Evolutionary conservation across 148 eudicot species (phyloP), one percentile per base, ranked within the genome.

Genomic region (Talinum fruticosum): DNA sequence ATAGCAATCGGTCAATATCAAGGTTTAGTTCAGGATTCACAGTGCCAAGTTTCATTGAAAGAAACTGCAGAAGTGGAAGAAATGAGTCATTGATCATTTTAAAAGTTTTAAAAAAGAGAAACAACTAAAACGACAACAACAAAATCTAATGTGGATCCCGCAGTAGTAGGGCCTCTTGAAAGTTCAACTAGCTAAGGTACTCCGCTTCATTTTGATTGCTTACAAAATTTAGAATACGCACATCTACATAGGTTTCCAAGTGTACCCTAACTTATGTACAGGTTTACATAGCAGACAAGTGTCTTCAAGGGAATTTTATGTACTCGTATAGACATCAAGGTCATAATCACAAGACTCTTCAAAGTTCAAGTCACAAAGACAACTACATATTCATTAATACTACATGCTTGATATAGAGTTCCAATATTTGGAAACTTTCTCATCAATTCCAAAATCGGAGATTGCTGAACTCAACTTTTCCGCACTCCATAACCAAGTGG

Each of bases 21-120:
- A n/a, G n/a, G n/a, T n/a, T n/a, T 49, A 94, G 69, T 73, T 90
- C 92, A 33, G 97, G 98, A 79, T 92, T 92, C 62, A 94, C 97
- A 19, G 98, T 87, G 23, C 97, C 92, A 34, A 94, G 98, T 84
- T 94, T 94, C 98, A 92, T 92, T 10, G 98, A 94, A 61, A 94
- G 81, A 84, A 94, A 94, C 98, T 94, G 97, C 86, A 89, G 69
- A 86, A 73, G 19, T 66, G 66, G 32, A 82, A n/a, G 29, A 24
- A 21, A 41, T 38, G 70, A 24, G 21, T 74, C 15, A 23, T 6
- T 16, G 10, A 74, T 69, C 77, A 36, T n/a, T n/a, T n/a, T n/a
- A n/a, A n/a, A n/a, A n/a, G n/a, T n/a, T 32, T 70, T 45, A 61
- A 44, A 44, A 29, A n/a, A 4, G 12, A 37, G 14, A 8, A 10